Evolutionary conservation across 1,139 yeast species (phyloP).

Genomic region (Trichomonascaceae sp.): DNA sequence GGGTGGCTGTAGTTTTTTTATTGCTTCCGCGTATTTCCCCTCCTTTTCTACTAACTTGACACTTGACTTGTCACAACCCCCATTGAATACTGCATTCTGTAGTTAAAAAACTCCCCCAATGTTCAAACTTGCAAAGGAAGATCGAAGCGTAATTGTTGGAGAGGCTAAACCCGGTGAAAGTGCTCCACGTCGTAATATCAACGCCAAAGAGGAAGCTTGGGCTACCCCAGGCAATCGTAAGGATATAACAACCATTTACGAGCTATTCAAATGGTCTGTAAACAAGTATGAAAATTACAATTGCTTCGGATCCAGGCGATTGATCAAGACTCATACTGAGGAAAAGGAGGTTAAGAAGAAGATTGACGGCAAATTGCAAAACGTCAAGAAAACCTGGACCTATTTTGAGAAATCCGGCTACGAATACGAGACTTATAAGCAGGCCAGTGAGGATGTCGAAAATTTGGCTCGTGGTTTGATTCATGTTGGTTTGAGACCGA

Average conservation of each 20-base stretch:
- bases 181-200: constrained; percentile 78
- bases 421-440: constrained; percentile 55
- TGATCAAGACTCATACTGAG: constrained; percentile 69
- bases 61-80: neutral
- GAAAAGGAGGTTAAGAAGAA: constrained; percentile 66
- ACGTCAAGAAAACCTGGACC: constrained; percentile 80
- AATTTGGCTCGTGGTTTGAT: constrained; percentile 70
- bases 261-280: constrained; percentile 60
- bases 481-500: constrained; percentile 67
- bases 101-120: neutral
- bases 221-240: constrained; percentile 30
- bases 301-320: constrained; percentile 78
- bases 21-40: neutral
- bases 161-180: constrained; percentile 82
- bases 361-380: constrained; percentile 66
- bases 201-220: constrained; percentile 46
- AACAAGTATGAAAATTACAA: constrained; percentile 46
- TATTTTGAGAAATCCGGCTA: constrained; percentile 76
- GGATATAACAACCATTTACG: constrained; percentile 54
- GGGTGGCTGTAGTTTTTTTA: neutral
- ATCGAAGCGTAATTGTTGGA: constrained; percentile 60
- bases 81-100: neutral
- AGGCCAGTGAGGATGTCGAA: constrained; percentile 47
- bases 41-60: neutral
- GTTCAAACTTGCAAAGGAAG: constrained; percentile 1